Base-by-base conservation (phyloP, 2,329 filamentous ascomycete species). In the Trichoderma sp. region DNA sequence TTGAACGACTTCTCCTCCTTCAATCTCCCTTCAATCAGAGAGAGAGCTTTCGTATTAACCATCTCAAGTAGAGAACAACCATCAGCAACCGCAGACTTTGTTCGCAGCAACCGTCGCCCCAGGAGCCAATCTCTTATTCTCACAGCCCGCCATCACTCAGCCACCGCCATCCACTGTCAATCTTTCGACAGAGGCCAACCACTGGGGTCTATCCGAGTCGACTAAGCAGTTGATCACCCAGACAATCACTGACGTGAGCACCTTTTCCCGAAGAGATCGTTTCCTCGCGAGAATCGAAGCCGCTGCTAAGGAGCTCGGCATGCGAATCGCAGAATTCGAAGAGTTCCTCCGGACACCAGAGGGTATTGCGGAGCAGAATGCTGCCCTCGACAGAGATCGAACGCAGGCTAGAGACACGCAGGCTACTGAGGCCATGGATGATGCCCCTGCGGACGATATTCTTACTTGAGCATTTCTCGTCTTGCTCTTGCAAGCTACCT, bases 281-380 rank as follows among this genome's bases (percentile, higher is more conserved):
- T 79, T 82, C 62, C 78, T 87, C 70, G 81, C 85, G 62, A 81
- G 85, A 72, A 83, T 89, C 65, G 85, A 88, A 72, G 79, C 83
- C 55, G 81, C 84, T 3, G 85, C 86, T 14, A 83, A 84, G 75
- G 84, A 88, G 76, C 80, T 89, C 37, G 86, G 84, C 7, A 79
- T 86, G 73, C 82, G 84, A 33, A 82, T 88, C 56, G 79, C 81
- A 24, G 82, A 86, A 71, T 87, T 85, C 72, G 83, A 86, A 70
- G 84, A 86, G 58, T 81, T 79, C 31, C 68, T 77, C 16, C 70
- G 71, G 10, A 75, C 74, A 2, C 70, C 74, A 7, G 76, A 77
- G 55, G 74, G 75, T 14, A 69, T 75, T 27, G 72, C 68, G 19
- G 74, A 75, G 58, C 75, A 79, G 53, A 73, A 76, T 52, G 70